A percentile compares a stretch with the other conserved stretches of the same genome.
These are phyloP conservation scores for Bryum argenteum DNA, from an alignment of 225 moss, liverwort and hornwort genomes.

Conservation along the genomic window DNA sequence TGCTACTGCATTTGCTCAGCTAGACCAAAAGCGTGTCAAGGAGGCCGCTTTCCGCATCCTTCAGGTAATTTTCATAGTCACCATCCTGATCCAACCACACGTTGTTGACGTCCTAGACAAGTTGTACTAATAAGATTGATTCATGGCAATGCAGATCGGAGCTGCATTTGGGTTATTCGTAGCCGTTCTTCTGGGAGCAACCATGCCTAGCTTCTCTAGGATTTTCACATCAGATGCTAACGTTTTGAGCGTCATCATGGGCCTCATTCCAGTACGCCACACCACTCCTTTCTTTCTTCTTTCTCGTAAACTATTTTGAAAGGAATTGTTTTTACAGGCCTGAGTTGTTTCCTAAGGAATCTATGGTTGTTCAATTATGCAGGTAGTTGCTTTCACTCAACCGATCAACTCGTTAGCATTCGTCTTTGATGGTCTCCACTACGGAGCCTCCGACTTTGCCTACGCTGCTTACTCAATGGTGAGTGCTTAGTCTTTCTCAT, in stretches of 20 bases:
- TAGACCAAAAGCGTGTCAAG: slow-evolving; percentile 62
- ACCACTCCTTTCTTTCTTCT: background rate
- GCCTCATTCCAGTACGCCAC: slow-evolving; percentile 61
- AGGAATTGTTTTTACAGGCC: no score
- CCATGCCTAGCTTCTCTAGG: slow-evolving; percentile 54
- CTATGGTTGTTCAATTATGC: slow-evolving; percentile 24
- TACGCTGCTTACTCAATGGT: slow-evolving; percentile 83
- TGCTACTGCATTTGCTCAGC: slow-evolving; percentile 65
- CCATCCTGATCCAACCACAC: no score
- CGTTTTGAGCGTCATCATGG: slow-evolving; percentile 56
- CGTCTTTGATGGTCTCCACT: slow-evolving; percentile 80
- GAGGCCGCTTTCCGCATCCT: slow-evolving; percentile 69
- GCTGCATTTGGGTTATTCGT: slow-evolving; percentile 64
- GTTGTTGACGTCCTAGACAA: background rate
- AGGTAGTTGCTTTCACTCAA: slow-evolving; percentile 68
- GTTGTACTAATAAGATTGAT: background rate
- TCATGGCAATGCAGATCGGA: slow-evolving; percentile 52
- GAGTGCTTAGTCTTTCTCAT: slow-evolving; percentile 26
- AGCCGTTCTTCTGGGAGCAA: slow-evolving; percentile 50
- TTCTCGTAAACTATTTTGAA: background rate
- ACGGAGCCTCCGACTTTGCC: slow-evolving; percentile 72
- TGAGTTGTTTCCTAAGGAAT: background rate
- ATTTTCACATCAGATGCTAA: slow-evolving; percentile 61
- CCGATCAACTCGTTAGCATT: slow-evolving; percentile 87
- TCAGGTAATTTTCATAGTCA: slow-evolving; percentile 52